These are phyloP conservation scores for Aureobasidium sp. DNA, from an alignment of 2,329 filamentous ascomycete species.

Conservation along the genomic window DNA sequence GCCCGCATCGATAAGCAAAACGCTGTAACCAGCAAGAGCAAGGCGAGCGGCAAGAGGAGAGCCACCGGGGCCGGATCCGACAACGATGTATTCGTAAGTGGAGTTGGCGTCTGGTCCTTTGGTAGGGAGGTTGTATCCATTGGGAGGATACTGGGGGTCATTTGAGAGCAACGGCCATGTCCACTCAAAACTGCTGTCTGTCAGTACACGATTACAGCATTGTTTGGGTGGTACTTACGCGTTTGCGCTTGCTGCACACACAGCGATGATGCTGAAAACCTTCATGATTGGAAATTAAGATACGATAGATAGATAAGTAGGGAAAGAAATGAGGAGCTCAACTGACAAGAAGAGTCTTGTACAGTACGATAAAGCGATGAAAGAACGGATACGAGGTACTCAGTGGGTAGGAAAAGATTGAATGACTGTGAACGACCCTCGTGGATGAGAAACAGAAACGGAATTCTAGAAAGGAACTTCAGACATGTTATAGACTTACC, in stretches of 20 bases:
- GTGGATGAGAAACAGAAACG: not conserved
- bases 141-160: not conserved
- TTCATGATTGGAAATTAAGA: not conserved
- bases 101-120: slow-evolving; percentile 11
- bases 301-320: not conserved
- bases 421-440: not conserved
- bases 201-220: not conserved
- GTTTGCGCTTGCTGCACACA: not conserved
- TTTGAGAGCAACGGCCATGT: not conserved
- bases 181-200: not conserved
- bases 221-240: not conserved
- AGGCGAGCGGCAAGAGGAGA: slow-evolving; percentile 53
- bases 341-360: not conserved
- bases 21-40: slow-evolving; percentile 53
- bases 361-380: not conserved
- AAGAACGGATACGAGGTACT: not conserved
- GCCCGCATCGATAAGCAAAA: slow-evolving; percentile 56
- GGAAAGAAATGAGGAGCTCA: not conserved
- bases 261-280: not conserved
- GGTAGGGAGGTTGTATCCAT: slow-evolving; percentile 2
- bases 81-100: slow-evolving; percentile 55
- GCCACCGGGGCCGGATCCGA: slow-evolving; percentile 55
- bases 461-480: not conserved
- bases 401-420: not conserved
- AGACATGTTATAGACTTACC: not conserved